phyloP scores from a whole-genome alignment of 2,329 filamentous ascomycete species.

The Penicillium brasilianum region DNA sequence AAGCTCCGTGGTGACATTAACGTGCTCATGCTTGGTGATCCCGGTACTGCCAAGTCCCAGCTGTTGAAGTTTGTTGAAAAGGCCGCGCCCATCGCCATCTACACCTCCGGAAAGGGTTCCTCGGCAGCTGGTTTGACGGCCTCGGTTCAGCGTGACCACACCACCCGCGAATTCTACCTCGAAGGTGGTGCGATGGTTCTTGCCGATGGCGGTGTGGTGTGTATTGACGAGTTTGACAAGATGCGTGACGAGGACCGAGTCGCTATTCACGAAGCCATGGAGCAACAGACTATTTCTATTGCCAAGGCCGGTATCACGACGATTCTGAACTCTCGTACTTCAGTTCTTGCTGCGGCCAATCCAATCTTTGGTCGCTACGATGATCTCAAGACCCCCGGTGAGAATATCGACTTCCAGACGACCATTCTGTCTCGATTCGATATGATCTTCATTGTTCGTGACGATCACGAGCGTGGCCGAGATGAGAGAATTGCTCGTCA shows the following conservation, averaged over 20 bases:
- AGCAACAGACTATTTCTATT: constrained; percentile 98
- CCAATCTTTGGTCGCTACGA: constrained; percentile 98
- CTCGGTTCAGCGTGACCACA: constrained; percentile 90
- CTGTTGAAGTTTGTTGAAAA: constrained; percentile 97
- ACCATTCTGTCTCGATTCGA: constrained; percentile 98
- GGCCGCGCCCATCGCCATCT: constrained; percentile 94
- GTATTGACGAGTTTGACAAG: constrained; percentile 99
- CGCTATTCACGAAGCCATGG: constrained; percentile 99
- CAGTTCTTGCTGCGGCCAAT: constrained; percentile 92
- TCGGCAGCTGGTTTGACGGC: constrained; percentile 97
- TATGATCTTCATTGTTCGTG: constrained; percentile 99
- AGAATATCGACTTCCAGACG: constrained; percentile 99
- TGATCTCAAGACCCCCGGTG: constrained; percentile 94
- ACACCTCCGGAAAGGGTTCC: constrained; percentile 97
- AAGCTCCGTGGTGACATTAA: constrained; percentile 97
- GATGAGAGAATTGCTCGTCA: constrained; percentile 95
- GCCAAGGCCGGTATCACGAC: constrained; percentile 98
- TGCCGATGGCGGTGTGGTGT: constrained; percentile 94
- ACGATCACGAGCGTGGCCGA: constrained; percentile 86
- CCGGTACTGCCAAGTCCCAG: constrained; percentile 97
- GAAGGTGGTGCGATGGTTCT: constrained; percentile 99
- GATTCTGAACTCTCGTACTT: constrained; percentile 93
- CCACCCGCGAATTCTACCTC: constrained; percentile 93
- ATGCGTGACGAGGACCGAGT: constrained; percentile 98
- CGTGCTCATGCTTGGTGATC: constrained; percentile 92